Percentiles rank a stretch among this genome's conserved stretches.
These are phyloP conservation scores for Neonothopanus nambi DNA, from an alignment of 1,284 basidiomycete genomes.

Conservation along the genomic window DNA sequence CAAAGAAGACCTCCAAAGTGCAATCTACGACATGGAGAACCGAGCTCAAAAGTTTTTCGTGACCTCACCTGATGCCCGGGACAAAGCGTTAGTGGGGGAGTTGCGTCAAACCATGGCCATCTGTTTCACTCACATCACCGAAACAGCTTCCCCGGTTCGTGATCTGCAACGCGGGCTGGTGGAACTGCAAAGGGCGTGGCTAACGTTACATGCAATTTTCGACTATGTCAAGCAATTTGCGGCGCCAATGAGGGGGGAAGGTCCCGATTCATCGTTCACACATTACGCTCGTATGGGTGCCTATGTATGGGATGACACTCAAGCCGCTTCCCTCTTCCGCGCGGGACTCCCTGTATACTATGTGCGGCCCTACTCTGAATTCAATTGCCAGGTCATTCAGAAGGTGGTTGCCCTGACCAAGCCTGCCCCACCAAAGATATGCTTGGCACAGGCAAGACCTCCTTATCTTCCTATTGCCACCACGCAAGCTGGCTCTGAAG, in stretches of 20 bases:
- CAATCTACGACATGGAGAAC: too few relatives aligned
- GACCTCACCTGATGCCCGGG: too few relatives aligned
- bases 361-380: not conserved
- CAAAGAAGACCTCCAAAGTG: too few relatives aligned
- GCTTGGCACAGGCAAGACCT: not conserved
- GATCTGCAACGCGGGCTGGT: not conserved
- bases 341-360: conserved; percentile 2
- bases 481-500: not conserved
- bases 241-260: not conserved
- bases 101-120: not conserved
- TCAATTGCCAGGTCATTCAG: conserved; percentile 1
- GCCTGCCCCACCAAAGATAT: not conserved
- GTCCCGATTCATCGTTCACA: too few relatives aligned
- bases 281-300: not conserved
- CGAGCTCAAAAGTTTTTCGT: too few relatives aligned
- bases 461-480: not conserved
- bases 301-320: conserved; percentile 1
- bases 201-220: not conserved
- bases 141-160: not conserved
- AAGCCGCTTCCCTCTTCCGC: not conserved
- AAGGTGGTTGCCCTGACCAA: not conserved
- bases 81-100: too few relatives aligned
- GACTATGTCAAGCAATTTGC: not conserved
- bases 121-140: not conserved
- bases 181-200: not conserved